Conservation (phyloP, 108 stramenopile species). For the Schizochytrium sp. region DNA sequence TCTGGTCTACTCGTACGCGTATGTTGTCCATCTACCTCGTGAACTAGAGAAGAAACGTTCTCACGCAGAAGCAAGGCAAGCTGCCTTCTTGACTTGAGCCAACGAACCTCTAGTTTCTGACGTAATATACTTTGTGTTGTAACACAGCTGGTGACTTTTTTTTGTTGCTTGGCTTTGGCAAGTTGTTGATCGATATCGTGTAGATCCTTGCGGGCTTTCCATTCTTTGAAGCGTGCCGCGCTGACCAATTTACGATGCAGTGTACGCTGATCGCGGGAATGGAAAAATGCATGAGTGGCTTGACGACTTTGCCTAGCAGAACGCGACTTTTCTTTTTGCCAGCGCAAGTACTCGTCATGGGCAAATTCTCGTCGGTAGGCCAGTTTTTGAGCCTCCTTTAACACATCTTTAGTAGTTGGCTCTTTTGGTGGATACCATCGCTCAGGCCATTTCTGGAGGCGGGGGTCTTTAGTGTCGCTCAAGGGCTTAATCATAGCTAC, state of each 20-base stretch:
- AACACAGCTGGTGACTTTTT: neutral
- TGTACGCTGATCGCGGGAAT: neutral
- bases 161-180: no score
- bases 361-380: neutral
- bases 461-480: neutral
- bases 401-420: neutral
- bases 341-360: neutral
- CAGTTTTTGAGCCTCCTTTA: neutral
- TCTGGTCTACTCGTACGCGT: neutral
- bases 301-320: neutral
- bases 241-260: neutral
- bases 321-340: neutral
- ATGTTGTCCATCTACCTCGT: neutral
- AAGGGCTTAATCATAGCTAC: conserved; percentile 2
- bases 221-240: neutral
- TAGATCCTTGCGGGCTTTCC: neutral
- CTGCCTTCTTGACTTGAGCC: conserved; percentile 8
- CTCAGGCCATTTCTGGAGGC: neutral
- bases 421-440: neutral
- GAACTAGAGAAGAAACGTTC: neutral
- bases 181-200: neutral
- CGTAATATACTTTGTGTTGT: neutral
- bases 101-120: neutral
- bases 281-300: neutral
- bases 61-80: neutral